These are phyloP conservation scores for Auricularia auricula-judae DNA, from an alignment of 768 basidiomycete genomes.

Conservation along the genomic window DNA sequence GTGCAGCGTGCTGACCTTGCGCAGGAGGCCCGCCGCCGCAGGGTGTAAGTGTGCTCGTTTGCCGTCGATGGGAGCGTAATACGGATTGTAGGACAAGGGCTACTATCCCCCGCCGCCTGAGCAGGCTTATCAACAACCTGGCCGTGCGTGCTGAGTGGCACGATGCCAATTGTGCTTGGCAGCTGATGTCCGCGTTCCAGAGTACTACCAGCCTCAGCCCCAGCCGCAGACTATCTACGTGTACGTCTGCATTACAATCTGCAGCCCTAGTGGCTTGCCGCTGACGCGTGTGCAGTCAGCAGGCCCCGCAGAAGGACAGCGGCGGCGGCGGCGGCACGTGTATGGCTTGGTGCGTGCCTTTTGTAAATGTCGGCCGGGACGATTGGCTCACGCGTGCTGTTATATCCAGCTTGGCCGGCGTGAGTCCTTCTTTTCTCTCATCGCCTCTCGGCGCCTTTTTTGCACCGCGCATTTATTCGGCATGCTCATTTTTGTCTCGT, in stretches of 20 bases:
- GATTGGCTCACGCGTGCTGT: slow-evolving; percentile 20
- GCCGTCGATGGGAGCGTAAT: neutral
- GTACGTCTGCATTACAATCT: slow-evolving; percentile 30
- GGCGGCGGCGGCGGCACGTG: slow-evolving; percentile 49
- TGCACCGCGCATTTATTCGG: neutral
- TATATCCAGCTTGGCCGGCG: slow-evolving; percentile 7
- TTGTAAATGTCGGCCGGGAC: slow-evolving; percentile 16
- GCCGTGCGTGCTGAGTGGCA: slow-evolving; percentile 12
- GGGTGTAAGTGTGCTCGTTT: slow-evolving; percentile 16
- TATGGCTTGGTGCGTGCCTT: slow-evolving; percentile 30
- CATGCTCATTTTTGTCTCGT: slow-evolving; percentile 9
- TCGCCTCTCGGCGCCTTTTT: slow-evolving; percentile 8
- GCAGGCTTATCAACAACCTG: slow-evolving; percentile 42
- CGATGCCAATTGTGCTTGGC: slow-evolving; percentile 21
- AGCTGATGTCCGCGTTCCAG: slow-evolving; percentile 18
- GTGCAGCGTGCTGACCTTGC: neutral
- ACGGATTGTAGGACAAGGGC: slow-evolving; percentile 5
- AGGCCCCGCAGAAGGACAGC: slow-evolving; percentile 34
- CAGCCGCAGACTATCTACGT: slow-evolving; percentile 76
- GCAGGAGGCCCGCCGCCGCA: slow-evolving; percentile 26
- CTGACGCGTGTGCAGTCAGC: slow-evolving; percentile 6
- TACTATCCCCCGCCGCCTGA: slow-evolving; percentile 46
- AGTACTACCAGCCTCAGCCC: slow-evolving; percentile 44
- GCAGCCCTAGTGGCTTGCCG: neutral
- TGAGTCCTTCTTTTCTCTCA: slow-evolving; percentile 2